Conservation (phyloP, 148 eudicot species). For the Bassia scoparia region DNA sequence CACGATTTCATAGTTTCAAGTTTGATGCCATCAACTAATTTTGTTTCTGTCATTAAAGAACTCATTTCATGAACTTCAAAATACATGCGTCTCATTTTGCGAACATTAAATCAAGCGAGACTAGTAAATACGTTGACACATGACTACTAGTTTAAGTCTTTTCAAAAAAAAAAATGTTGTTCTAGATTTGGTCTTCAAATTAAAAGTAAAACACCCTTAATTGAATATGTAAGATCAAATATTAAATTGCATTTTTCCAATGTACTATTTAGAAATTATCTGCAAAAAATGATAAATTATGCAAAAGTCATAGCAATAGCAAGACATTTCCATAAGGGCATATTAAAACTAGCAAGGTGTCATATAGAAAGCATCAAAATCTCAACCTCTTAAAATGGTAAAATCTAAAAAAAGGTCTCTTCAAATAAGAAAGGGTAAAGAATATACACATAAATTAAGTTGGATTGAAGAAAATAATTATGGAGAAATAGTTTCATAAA, state of each 20-base stretch:
- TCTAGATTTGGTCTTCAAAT: background rate
- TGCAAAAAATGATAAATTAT: background rate
- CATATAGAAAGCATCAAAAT: constrained; percentile 16
- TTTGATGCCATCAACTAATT: no score
- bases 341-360: constrained; percentile 1
- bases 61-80: no score
- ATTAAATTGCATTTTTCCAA: background rate
- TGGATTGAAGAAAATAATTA: background rate
- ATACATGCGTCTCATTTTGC: no score
- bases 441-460: background rate
- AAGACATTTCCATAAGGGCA: background rate
- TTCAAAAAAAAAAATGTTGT: background rate
- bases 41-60: no score
- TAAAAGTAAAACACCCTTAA: background rate
- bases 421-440: constrained; percentile 2
- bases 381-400: constrained; percentile 9
- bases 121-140: no score
- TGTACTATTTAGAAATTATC: background rate
- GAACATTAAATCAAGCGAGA: no score
- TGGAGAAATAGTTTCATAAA: background rate
- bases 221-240: background rate
- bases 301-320: background rate
- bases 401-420: constrained; percentile 7
- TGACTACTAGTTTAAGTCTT: no score
- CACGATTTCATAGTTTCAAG: no score